These are phyloP conservation scores for Aspergillus awamori DNA, from an alignment of 2,329 filamentous ascomycete genomes.

Conservation along the genomic window DNA sequence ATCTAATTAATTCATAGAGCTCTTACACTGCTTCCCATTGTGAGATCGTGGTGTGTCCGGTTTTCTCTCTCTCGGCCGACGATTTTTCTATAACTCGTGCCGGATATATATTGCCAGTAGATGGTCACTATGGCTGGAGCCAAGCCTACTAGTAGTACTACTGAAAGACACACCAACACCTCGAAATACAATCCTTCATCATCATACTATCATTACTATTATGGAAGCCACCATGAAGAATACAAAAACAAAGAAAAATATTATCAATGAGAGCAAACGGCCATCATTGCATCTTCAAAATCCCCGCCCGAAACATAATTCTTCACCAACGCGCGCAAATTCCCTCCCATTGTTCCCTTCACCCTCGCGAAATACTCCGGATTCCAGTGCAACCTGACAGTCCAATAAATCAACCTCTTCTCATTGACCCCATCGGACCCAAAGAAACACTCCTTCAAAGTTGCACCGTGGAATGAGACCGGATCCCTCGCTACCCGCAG, in stretches of 20 bases:
- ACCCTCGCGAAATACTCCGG: slow-evolving; percentile 68
- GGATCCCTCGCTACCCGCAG: slow-evolving; percentile 70
- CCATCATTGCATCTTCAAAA: slow-evolving; percentile 10
- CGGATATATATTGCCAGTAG: background rate
- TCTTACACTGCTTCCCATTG: no score
- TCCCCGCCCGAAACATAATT: slow-evolving; percentile 5
- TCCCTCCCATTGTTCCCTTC: slow-evolving; percentile 56
- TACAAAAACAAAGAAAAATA: no score
- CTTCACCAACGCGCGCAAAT: slow-evolving; percentile 9
- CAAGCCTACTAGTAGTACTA: no score
- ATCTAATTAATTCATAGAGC: no score
- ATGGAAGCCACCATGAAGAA: background rate
- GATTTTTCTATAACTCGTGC: background rate
- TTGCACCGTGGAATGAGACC: slow-evolving; percentile 72
- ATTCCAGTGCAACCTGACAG: slow-evolving; percentile 74
- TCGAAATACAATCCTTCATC: no score
- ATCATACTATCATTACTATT: no score
- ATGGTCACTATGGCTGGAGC: no score
- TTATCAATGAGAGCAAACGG: slow-evolving; percentile 12
- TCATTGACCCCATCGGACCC: slow-evolving; percentile 60
- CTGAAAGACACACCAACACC: no score
- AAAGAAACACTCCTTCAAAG: slow-evolving; percentile 77
- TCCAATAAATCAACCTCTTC: slow-evolving; percentile 30
- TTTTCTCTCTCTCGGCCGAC: no score
- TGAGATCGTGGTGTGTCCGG: no score